A percentile compares a stretch with the other conserved stretches of the same genome.
Conservation (phyloP, 73 alveolate species). For the Loxodes magnus region DNA sequence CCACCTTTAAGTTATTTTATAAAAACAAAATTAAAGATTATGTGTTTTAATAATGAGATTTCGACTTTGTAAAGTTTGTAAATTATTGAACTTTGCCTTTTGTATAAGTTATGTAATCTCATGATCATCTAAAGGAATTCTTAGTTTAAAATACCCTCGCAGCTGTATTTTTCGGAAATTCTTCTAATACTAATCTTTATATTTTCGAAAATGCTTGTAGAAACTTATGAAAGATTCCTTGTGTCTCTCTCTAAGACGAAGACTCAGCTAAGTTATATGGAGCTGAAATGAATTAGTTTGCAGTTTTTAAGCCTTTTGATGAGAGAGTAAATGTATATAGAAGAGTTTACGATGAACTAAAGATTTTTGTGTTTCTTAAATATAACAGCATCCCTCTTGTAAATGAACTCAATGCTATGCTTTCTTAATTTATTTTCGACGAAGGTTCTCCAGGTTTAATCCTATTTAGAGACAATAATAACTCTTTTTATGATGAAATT, state of each 20-base stretch:
- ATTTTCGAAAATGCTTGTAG: not conserved
- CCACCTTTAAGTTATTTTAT: constrained; percentile 53
- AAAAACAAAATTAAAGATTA: constrained; percentile 31
- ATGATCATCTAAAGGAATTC: constrained; percentile 39
- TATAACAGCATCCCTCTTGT: too few species aligned
- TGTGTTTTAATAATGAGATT: constrained; percentile 59
- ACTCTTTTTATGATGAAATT: constrained; percentile 13
- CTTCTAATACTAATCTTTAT: not conserved
- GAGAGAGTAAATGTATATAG: too few species aligned
- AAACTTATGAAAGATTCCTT: not conserved
- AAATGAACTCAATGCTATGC: too few species aligned
- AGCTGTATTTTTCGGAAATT: constrained; percentile 40
- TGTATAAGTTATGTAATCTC: constrained; percentile 43
- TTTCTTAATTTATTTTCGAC: too few species aligned
- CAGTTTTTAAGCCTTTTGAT: too few species aligned
- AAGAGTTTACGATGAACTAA: too few species aligned
- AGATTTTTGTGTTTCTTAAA: too few species aligned
- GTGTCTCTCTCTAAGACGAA: not conserved
- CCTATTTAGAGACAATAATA: too few species aligned
- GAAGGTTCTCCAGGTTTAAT: too few species aligned
- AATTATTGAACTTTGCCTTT: constrained; percentile 81
- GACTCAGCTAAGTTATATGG: too few species aligned
- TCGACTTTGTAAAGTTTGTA: constrained; percentile 83
- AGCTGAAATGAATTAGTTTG: too few species aligned
- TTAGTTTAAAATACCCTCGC: constrained; percentile 29